These are phyloP conservation scores for Exophiala spinifera DNA, from an alignment of 2,329 filamentous ascomycete species.

Conservation along the genomic window DNA sequence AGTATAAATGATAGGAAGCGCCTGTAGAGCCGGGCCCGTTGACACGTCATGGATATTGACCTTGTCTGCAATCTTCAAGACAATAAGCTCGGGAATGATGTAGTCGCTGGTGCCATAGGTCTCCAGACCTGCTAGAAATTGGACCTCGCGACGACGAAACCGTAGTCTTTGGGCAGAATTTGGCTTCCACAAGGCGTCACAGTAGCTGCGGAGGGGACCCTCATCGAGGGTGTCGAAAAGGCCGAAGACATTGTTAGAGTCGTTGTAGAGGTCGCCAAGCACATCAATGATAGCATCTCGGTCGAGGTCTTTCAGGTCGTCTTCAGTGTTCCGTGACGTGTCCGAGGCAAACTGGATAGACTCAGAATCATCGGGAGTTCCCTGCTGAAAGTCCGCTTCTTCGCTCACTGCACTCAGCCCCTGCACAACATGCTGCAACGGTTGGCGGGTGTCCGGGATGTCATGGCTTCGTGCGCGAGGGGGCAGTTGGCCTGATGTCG, in stretches of 20 bases:
- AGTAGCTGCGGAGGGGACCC: neutral
- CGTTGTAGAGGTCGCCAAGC: constrained; percentile 12
- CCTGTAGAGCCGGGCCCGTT: constrained; percentile 32
- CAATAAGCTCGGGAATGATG: constrained; percentile 36
- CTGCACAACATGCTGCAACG: constrained; percentile 8
- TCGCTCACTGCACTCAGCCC: constrained; percentile 12
- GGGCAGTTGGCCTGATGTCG: constrained; percentile 7
- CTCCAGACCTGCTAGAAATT: constrained; percentile 30
- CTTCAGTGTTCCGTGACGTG: neutral
- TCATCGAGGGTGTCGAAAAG: constrained; percentile 10
- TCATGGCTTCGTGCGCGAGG: constrained; percentile 13
- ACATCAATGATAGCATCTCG: constrained; percentile 21
- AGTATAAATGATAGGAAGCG: constrained; percentile 40
- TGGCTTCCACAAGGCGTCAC: neutral
- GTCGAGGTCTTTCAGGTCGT: constrained; percentile 17
- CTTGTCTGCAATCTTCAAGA: constrained; percentile 33
- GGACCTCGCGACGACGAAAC: constrained; percentile 28
- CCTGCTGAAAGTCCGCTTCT: neutral
- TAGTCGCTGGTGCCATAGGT: constrained; percentile 35
- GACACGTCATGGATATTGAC: constrained; percentile 21
- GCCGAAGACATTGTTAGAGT: constrained; percentile 15
- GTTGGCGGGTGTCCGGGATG: constrained; percentile 10
- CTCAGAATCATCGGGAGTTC: neutral
- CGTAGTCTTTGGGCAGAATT: constrained; percentile 24
- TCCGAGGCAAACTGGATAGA: neutral